Evolutionary conservation across 140 eudicot species (phyloP), one percentile per base, ranked within the genome.

Genomic region (Stevia rebaudiana): DNA sequence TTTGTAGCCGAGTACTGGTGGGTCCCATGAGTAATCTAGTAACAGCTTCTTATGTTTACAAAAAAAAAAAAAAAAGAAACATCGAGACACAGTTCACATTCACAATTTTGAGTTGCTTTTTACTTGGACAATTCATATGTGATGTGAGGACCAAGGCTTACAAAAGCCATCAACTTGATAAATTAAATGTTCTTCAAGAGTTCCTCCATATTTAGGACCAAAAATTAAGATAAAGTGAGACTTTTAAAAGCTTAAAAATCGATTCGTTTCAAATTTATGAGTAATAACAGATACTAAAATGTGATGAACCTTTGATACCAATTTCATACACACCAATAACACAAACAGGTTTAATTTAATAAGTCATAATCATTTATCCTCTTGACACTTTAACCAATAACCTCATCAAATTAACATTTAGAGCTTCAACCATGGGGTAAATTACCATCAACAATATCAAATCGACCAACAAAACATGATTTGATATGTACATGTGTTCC

Each of bases 291-390:
- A 5, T 44, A 17, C 51, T 4, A 15, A 44, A n/a, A 44, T n/a
- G 21, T 11, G 58, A 51, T 21, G 16, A 51, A 8, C 1, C 8
- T 8, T 7, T 2, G 25, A 28, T 48, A 48, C 25, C 54, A 48
- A 60, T 36, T 37, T 37, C 28, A 33, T 19, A 37, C 0, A 60
- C 1, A 37, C 21, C 33, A 19, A 22, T 23, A 52, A 1, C 11
- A 63, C 40, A 62, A 21, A 5, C 15, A 22, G 55, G 44, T 54
- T 40, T 30, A 9, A 11, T 18, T 54, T 54, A 15, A 5, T 3
- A 69, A 30, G 48, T 57, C 59, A 43, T 40, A 55, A 55, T 31
- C 25, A 42, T 57, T 37, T 16, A 69, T 13, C 19, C 19, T 22
- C 41, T 39, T 50, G 21, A 8, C 50, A 53, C 21, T 40, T 22